Percentiles rank a stretch among this genome's conserved stretches.
These are phyloP conservation scores for Cytospora leucostoma DNA, from an alignment of 2,329 filamentous ascomycete species.

Conservation along the genomic window DNA sequence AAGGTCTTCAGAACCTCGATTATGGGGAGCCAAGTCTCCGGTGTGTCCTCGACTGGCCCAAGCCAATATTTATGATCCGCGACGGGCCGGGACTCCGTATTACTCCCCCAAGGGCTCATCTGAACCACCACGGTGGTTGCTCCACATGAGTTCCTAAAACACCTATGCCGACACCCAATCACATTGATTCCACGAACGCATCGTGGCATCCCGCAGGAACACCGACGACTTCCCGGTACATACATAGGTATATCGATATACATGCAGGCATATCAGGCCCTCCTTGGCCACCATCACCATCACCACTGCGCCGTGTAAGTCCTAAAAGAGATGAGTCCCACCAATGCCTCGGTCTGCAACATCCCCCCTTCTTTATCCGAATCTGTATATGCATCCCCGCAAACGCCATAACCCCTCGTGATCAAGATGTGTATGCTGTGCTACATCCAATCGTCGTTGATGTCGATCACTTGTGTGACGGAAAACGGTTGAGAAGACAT, in stretches of 20 bases:
- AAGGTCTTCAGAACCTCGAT: neutral
- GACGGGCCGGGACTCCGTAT: constrained; percentile 28
- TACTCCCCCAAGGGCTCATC: constrained; percentile 13
- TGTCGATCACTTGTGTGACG: neutral
- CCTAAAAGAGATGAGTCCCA: neutral
- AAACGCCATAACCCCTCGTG: neutral
- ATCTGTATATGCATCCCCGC: neutral
- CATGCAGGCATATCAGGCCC: too few species aligned
- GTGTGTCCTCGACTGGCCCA: neutral
- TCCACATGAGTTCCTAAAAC: constrained; percentile 3
- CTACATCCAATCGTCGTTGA: neutral
- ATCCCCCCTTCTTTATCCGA: neutral
- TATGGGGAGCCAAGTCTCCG: neutral
- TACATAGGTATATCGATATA: constrained; percentile 8
- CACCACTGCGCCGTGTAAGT: neutral
- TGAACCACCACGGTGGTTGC: neutral
- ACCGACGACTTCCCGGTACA: constrained; percentile 3
- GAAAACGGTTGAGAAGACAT: neutral
- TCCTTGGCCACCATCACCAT: neutral
- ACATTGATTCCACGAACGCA: neutral
- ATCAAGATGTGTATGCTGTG: neutral
- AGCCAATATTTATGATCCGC: constrained; percentile 9
- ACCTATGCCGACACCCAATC: neutral
- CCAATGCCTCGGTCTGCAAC: neutral
- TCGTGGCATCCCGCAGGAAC: constrained; percentile 9